A percentile compares a stretch with the other conserved stretches of the same genome.
Conservation (phyloP, 208 protist genomes). For the Trypanosoma platydactyli region DNA sequence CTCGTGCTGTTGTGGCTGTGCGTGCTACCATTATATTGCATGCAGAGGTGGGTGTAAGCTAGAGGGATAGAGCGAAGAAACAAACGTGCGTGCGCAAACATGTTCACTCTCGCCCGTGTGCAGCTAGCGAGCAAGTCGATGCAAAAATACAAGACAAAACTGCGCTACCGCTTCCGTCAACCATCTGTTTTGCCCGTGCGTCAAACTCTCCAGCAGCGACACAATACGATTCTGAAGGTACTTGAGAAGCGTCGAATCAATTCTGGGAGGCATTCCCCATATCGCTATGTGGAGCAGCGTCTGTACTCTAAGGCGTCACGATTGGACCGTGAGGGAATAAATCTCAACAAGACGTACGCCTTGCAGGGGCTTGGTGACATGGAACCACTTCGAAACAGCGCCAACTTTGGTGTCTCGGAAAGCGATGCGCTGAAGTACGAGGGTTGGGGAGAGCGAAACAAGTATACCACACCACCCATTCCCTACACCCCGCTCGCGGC, state of each 20-base stretch:
- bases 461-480: conserved; percentile 72
- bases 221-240: conserved; percentile 71
- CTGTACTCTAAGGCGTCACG: conserved; percentile 78
- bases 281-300: conserved; percentile 78
- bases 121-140: conserved; percentile 43
- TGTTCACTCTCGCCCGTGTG: conserved; percentile 28
- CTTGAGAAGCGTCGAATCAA: conserved; percentile 44
- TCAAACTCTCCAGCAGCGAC: conserved; percentile 74
- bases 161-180: conserved; percentile 79
- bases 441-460: conserved; percentile 51
- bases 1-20: too few species aligned
- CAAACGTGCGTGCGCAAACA: conserved; percentile 7
- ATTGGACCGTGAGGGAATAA: conserved; percentile 79
- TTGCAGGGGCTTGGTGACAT: conserved; percentile 88
- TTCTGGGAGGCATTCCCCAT: conserved; percentile 49
- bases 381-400: conserved; percentile 84
- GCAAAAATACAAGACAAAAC: conserved; percentile 64
- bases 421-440: conserved; percentile 81
- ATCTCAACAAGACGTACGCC: conserved; percentile 82
- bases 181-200: conserved; percentile 62
- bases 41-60: background rate
- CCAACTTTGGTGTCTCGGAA: conserved; percentile 82
- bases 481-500: conserved; percentile 82
- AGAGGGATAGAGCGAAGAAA: background rate
- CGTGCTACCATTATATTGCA: background rate